Conservation (phyloP, 345 rosid genomes). For the Geranium brycei region DNA sequence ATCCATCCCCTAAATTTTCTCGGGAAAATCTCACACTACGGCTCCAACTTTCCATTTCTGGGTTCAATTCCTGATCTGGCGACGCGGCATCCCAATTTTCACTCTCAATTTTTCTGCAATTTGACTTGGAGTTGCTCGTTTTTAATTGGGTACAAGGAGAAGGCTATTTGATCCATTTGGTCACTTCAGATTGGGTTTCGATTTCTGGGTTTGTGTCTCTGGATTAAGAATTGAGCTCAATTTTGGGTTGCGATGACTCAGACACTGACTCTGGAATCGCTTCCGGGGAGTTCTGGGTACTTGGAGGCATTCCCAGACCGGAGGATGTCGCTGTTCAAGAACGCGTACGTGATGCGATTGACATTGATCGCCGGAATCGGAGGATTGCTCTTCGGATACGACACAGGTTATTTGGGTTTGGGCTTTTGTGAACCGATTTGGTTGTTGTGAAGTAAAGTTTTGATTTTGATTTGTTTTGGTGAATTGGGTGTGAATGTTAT, state of each 20-base stretch:
- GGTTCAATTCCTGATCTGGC: background rate
- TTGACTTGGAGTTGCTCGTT: background rate
- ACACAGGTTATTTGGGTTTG: slow-evolving; percentile 44
- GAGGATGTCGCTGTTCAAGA: slow-evolving; percentile 77
- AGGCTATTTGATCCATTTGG: no score
- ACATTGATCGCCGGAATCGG: slow-evolving; percentile 83
- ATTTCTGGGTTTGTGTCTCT: background rate
- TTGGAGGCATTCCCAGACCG: slow-evolving; percentile 80
- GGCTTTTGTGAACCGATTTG: background rate
- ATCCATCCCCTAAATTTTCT: background rate
- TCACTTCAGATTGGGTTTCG: background rate
- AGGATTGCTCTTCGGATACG: slow-evolving; percentile 90
- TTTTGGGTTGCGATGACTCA: background rate
- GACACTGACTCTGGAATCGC: slow-evolving; percentile 35
- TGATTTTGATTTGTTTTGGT: background rate
- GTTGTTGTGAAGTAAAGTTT: background rate
- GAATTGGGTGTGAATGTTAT: background rate
- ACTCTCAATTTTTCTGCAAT: background rate
- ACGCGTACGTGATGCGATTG: slow-evolving; percentile 50
- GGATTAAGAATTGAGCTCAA: background rate
- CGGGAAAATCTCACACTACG: no score
- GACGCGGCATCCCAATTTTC: background rate
- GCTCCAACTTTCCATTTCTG: no score
- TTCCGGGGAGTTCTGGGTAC: slow-evolving; percentile 94
- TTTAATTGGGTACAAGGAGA: background rate